Evolutionary conservation across 2,329 filamentous ascomycete species (phyloP).

Genomic region (Hymenoscyphus albidus): DNA sequence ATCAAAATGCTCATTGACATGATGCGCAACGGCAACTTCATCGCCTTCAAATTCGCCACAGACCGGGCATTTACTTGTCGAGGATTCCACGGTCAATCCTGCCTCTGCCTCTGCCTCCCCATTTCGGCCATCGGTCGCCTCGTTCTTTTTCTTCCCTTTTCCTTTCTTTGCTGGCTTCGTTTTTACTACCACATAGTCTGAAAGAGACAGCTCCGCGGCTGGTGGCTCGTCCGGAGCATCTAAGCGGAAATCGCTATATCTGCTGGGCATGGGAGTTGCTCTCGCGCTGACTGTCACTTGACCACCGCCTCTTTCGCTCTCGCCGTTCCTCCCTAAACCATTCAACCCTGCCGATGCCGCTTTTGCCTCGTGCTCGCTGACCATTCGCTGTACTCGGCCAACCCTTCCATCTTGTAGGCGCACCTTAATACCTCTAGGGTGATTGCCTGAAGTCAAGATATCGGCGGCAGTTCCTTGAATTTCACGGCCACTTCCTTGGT

Average conservation of each 20-base stretch:
- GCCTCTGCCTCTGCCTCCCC: background rate
- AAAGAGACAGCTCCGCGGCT: constrained; percentile 17
- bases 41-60: constrained; percentile 34
- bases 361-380: constrained; percentile 21
- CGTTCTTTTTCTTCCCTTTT: constrained; percentile 1
- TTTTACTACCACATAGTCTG: constrained; percentile 25
- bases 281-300: background rate
- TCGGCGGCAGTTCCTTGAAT: constrained; percentile 31
- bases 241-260: constrained; percentile 21
- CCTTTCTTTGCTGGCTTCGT: constrained; percentile 12
- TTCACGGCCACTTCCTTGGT: constrained; percentile 32
- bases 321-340: constrained; percentile 23
- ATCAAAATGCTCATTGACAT: constrained; percentile 32
- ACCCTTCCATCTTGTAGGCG: constrained; percentile 31
- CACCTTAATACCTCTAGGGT: constrained; percentile 35
- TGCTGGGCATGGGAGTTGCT: background rate
- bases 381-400: constrained; percentile 32
- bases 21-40: constrained; percentile 30
- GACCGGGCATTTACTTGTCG: constrained; percentile 26
- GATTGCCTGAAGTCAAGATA: constrained; percentile 31
- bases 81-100: background rate
- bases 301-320: constrained; percentile 4
- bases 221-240: constrained; percentile 20
- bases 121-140: background rate
- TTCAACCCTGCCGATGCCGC: constrained; percentile 18